These are phyloP conservation scores for Pyrenophora graminea DNA, from an alignment of 2,329 filamentous ascomycete species.

Conservation along the genomic window DNA sequence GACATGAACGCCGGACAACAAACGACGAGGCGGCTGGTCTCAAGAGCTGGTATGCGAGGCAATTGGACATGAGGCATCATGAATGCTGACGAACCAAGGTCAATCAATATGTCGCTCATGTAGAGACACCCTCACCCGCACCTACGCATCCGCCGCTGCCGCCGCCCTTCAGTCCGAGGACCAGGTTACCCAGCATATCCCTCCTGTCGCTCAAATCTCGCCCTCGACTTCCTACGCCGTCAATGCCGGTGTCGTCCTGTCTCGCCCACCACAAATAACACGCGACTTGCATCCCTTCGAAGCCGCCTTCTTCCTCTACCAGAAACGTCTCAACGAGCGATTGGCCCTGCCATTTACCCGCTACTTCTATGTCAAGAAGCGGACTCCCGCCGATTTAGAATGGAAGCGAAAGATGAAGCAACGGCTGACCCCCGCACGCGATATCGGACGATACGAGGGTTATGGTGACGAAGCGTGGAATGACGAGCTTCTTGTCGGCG, in stretches of 20 bases:
- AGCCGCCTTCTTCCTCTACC: slow-evolving; percentile 92
- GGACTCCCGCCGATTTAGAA: slow-evolving; percentile 81
- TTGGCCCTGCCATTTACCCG: slow-evolving; percentile 83
- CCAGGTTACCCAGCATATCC: slow-evolving; percentile 32
- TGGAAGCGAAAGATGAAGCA: slow-evolving; percentile 86
- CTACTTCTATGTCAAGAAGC: slow-evolving; percentile 93
- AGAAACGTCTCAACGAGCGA: slow-evolving; percentile 94
- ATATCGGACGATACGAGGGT: slow-evolving; percentile 83
- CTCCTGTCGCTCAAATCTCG: slow-evolving; percentile 47
- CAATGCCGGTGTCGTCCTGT: slow-evolving; percentile 75
- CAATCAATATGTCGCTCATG: slow-evolving; percentile 53
- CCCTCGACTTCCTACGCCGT: slow-evolving; percentile 51
- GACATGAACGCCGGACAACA: slow-evolving; percentile 52
- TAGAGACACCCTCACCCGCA: slow-evolving; percentile 47
- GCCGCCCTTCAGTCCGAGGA: slow-evolving; percentile 44
- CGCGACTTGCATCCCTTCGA: slow-evolving; percentile 85
- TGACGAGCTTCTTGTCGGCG: slow-evolving; percentile 82
- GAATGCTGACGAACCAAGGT: slow-evolving; percentile 41
- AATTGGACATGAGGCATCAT: slow-evolving; percentile 1
- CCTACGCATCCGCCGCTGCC: slow-evolving; percentile 43
- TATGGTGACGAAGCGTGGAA: slow-evolving; percentile 80
- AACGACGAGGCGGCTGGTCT: slow-evolving; percentile 51
- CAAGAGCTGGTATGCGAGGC: slow-evolving; percentile 42
- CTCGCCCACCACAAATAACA: slow-evolving; percentile 85
- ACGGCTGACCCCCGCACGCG: slow-evolving; percentile 76